A percentile compares a stretch with the other conserved stretches of the same genome.
These are phyloP conservation scores for Aspergillus leporis DNA, from an alignment of 495 filamentous ascomycete genomes.

Conservation along the genomic window DNA sequence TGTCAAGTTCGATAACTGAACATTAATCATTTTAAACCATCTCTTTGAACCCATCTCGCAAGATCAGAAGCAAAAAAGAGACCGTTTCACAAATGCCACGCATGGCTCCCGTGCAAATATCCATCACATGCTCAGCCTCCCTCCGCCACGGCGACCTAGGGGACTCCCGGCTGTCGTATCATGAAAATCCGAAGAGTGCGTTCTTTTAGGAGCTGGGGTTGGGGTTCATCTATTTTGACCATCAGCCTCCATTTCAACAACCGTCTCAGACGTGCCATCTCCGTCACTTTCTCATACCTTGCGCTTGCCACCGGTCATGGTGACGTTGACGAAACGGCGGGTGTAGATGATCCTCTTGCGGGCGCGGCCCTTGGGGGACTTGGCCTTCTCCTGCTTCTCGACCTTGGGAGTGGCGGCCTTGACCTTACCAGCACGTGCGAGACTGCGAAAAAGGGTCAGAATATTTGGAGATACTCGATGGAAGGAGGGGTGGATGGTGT, in stretches of 20 bases:
- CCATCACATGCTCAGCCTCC: conserved; percentile 8
- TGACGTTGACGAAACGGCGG: conserved; percentile 99
- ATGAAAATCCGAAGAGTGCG: background rate
- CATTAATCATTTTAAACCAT: conserved; percentile 7
- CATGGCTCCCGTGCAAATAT: conserved; percentile 3
- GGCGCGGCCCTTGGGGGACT: conserved; percentile 90
- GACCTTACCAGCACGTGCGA: conserved; percentile 97
- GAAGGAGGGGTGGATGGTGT: background rate
- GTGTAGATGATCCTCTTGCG: conserved; percentile 98
- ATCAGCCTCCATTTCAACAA: conserved; percentile 23
- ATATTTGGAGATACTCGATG: background rate
- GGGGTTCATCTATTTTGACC: conserved; percentile 37
- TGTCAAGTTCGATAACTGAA: conserved; percentile 7
- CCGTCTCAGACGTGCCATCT: conserved; percentile 5
- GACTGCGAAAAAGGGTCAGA: conserved; percentile 25
- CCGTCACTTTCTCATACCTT: conserved; percentile 63
- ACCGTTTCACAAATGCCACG: conserved; percentile 1
- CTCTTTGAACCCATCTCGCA: conserved; percentile 1
- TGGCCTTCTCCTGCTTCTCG: conserved; percentile 48
- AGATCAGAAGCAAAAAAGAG: conserved; percentile 3
- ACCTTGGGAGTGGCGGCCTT: conserved; percentile 88
- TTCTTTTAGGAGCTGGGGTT: conserved; percentile 33
- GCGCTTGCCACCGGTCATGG: conserved; percentile 97
- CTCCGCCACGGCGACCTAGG: conserved; percentile 2
- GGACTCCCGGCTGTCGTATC: conserved; percentile 1